Conservation (phyloP, 768 basidiomycete genomes). For the Mycena haematopus region DNA sequence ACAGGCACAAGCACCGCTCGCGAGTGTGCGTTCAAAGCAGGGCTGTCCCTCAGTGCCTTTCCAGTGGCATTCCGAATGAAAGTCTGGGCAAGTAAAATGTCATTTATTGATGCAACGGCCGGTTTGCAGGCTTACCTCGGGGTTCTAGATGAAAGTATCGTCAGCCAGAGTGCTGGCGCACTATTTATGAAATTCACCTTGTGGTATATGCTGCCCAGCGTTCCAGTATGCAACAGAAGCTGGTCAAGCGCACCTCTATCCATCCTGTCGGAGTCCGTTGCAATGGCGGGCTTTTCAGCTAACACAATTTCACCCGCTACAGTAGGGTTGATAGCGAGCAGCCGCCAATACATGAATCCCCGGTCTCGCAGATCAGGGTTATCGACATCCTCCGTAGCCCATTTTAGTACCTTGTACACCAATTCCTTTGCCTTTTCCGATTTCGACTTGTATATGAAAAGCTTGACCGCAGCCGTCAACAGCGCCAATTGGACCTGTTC, state of each 20-base stretch:
- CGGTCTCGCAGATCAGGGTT: constrained; percentile 97
- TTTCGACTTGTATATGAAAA: constrained; percentile 89
- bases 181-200: constrained; percentile 46
- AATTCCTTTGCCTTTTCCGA: constrained; percentile 87
- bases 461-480: constrained; percentile 92
- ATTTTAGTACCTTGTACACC: constrained; percentile 94
- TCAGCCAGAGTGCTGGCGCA: neutral
- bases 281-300: constrained; percentile 92
- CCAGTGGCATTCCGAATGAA: constrained; percentile 92
- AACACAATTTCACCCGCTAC: constrained; percentile 91
- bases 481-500: constrained; percentile 95
- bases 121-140: constrained; percentile 64
- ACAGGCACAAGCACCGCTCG: constrained; percentile 72
- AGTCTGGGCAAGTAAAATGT: constrained; percentile 54
- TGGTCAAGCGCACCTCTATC: constrained; percentile 96
- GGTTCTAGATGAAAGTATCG: constrained; percentile 52
- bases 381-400: constrained; percentile 97
- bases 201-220: constrained; percentile 95
- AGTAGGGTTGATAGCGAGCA: constrained; percentile 91
- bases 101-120: neutral
- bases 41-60: constrained; percentile 84
- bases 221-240: constrained; percentile 90
- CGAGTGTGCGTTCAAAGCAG: constrained; percentile 86
- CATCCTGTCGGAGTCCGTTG: constrained; percentile 98
- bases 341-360: constrained; percentile 99